phyloP scores from a whole-genome alignment of 192 early-diverging fungal genomes.

The Umbelopsis sp. region DNA sequence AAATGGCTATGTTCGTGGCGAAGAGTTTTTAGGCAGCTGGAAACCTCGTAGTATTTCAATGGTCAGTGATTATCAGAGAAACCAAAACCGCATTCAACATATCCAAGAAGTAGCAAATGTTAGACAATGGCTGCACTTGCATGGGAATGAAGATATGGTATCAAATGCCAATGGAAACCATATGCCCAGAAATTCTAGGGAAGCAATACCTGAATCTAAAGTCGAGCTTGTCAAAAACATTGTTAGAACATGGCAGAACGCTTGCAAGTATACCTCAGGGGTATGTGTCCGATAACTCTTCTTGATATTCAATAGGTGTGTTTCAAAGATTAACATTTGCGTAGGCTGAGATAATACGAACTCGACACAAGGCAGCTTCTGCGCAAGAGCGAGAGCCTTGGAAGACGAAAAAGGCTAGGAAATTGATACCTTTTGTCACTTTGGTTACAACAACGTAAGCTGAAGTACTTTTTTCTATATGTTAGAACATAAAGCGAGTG shows the following conservation, averaged over 20 bases:
- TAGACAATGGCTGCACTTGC: conserved; percentile 45
- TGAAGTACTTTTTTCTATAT: too few relatives aligned
- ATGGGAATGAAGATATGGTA: background rate
- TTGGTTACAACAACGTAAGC: conserved; percentile 40
- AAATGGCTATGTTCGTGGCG: conserved; percentile 70
- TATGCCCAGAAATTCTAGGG: conserved; percentile 33
- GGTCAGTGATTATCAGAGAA: conserved; percentile 51
- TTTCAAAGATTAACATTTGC: background rate
- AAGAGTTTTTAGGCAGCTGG: conserved; percentile 69
- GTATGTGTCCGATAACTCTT: background rate
- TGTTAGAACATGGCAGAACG: background rate
- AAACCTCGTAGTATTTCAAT: conserved; percentile 70
- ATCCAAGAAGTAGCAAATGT: conserved; percentile 43
- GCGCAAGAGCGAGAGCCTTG: conserved; percentile 33
- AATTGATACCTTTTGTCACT: conserved; percentile 46
- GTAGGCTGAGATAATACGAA: background rate
- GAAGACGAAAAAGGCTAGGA: conserved; percentile 22
- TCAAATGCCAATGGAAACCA: conserved; percentile 16
- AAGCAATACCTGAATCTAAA: conserved; percentile 16
- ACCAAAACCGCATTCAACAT: conserved; percentile 8
- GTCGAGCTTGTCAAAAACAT: background rate
- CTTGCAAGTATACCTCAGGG: background rate
- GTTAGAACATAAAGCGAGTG: too few relatives aligned
- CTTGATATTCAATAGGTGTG: background rate
- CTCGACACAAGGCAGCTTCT: background rate